phyloP scores from a whole-genome alignment of 208 protist genomes.

The Angomonas deanei region DNA sequence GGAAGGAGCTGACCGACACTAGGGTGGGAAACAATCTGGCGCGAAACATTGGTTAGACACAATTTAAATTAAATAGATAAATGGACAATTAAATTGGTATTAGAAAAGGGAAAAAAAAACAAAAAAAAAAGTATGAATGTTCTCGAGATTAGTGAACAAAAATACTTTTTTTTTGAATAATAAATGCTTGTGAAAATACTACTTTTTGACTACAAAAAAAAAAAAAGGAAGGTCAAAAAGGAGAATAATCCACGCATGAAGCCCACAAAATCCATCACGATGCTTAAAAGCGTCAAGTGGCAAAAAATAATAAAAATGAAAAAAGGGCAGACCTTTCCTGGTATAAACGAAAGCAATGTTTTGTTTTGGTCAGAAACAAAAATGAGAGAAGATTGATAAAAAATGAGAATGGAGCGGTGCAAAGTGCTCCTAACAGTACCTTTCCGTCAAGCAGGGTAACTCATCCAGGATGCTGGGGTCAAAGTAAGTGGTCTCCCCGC shows the following conservation, averaged over 20 bases:
- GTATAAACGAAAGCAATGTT: too few species aligned
- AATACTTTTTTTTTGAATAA: background rate
- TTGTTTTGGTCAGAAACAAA: background rate
- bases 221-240: background rate
- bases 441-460: too few species aligned
- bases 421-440: too few species aligned
- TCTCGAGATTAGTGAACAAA: background rate
- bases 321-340: too few species aligned
- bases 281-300: too few species aligned
- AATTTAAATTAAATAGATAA: background rate
- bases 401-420: background rate
- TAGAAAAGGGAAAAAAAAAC: background rate
- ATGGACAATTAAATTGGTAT: background rate
- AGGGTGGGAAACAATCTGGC: constrained; percentile 41
- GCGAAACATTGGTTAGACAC: constrained; percentile 51
- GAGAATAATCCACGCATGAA: background rate
- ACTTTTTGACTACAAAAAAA: constrained; percentile 5
- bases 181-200: constrained; percentile 4
- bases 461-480: too few species aligned
- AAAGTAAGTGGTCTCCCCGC: background rate
- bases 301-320: too few species aligned
- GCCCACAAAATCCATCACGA: too few species aligned
- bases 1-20: constrained; percentile 31
- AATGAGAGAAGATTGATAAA: background rate
- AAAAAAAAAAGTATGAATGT: constrained; percentile 9